Evolutionary conservation across 2,329 filamentous ascomycete genomes (phyloP), one percentile per base, ranked within the genome.

Genomic region (Herpotrichia juniperi): DNA sequence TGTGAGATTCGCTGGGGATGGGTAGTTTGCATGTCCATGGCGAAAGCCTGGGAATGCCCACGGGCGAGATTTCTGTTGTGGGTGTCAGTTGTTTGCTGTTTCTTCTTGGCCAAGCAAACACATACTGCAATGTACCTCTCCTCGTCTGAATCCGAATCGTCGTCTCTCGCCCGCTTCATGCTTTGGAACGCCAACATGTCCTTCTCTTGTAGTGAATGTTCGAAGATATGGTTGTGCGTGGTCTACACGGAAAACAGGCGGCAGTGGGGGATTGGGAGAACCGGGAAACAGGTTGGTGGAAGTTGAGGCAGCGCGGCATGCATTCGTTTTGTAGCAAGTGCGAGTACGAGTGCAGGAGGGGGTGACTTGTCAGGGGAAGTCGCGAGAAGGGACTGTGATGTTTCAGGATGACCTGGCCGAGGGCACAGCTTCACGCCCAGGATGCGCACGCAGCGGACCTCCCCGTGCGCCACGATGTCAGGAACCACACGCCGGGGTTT

Each of bases 131-230:
- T 39, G 48, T 65, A 65, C 34, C 63, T 58, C 34, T 67, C 67
- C 11, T 71, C 66, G 4, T 69, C 71, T 17, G 58, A 63, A 44
- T 72, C 67, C 6, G 64, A 68, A 46, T 71, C 69, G 53, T 69
- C 66, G 22, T 71, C 71, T 46, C 71, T 60, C 12, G 59, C 57
- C 30, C 71, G 67, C 58, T 74, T 54, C 61, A 62, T 63, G 32
- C 57, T 55, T 10, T 69, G 65, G 55, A 68, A 69, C 51, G 64
- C 54, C 46, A 71, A 63, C 69, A 73, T 74, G 44, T 25, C 43
- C 5, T 31, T 12, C 12, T 30, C 17, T 12, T 21, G 28, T 2
- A 35, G 16, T 9, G 11, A 34, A 21, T 19, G 30, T 34, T 30
- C 12, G 40, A 14, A 19, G 8, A 19, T 19, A 11, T 30, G 12